Evolutionary conservation across 2,329 filamentous ascomycete genomes (phyloP).

Genomic region (Aspergillus tamarii): DNA sequence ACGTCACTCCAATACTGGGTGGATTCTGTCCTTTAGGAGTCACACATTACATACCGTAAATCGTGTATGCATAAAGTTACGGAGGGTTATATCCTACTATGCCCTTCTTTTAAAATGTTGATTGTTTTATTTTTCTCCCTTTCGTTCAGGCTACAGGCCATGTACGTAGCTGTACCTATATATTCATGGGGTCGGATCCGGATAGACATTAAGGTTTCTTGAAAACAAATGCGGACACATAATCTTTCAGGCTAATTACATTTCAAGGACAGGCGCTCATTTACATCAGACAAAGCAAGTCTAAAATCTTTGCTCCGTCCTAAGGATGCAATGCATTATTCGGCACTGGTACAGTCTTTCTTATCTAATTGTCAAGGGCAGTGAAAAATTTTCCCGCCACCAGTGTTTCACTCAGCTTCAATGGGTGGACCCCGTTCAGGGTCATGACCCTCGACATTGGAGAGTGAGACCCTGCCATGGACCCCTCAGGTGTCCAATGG

Average conservation of each 20-base stretch:
- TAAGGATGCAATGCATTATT: background rate
- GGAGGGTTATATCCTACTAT: background rate
- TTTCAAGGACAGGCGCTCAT: background rate
- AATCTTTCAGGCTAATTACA: too few relatives aligned
- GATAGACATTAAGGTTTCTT: background rate
- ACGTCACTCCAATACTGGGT: background rate
- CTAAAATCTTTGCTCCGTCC: background rate
- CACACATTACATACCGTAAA: too few relatives aligned
- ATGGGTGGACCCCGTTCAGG: background rate
- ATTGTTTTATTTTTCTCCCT: background rate
- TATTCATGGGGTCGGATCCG: background rate
- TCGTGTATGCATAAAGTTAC: background rate
- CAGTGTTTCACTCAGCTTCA: conserved; percentile 4
- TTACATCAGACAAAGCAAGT: background rate
- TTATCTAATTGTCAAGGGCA: background rate
- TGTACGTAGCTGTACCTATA: background rate
- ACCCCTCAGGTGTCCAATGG: background rate
- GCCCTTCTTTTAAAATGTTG: too few relatives aligned
- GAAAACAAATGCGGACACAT: background rate
- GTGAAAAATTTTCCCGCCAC: conserved; percentile 4
- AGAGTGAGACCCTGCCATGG: background rate
- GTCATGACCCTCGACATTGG: background rate
- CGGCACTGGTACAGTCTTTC: too few relatives aligned
- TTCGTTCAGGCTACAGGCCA: too few relatives aligned
- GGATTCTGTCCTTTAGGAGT: background rate